These are phyloP conservation scores for Amanita phalloides DNA, from an alignment of 768 basidiomycete genomes.

Conservation along the genomic window DNA sequence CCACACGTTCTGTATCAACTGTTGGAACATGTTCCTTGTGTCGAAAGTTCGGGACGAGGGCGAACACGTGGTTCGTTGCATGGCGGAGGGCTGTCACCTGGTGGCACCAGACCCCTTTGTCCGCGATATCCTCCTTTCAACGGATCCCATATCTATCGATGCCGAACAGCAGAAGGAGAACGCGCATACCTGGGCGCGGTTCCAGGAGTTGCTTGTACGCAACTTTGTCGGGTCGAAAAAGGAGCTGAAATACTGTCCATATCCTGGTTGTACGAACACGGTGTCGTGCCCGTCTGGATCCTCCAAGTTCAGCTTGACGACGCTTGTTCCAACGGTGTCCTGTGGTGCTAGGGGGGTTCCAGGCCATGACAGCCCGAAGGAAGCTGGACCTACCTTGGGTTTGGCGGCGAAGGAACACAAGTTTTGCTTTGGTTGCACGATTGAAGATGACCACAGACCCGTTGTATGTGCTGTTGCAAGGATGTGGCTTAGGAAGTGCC, in stretches of 20 bases:
- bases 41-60: conserved; percentile 81
- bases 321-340: conserved; percentile 79
- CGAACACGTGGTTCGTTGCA: conserved; percentile 64
- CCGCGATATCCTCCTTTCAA: conserved; percentile 34
- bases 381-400: conserved; percentile 10
- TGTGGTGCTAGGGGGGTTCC: conserved; percentile 59
- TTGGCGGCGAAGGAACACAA: conserved; percentile 45
- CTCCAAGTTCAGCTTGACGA: conserved; percentile 59
- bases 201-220: conserved; percentile 80
- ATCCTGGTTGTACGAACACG: conserved; percentile 90
- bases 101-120: conserved; percentile 59
- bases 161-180: conserved; percentile 28
- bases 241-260: conserved; percentile 89
- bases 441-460: conserved; percentile 86
- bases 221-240: conserved; percentile 82
- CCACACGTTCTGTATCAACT: conserved; percentile 74
- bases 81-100: conserved; percentile 68
- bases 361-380: conserved; percentile 14
- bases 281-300: conserved; percentile 82
- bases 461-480: conserved; percentile 81
- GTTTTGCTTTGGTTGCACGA: conserved; percentile 92
- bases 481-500: conserved; percentile 85
- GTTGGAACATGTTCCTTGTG: conserved; percentile 73
- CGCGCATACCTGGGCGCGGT: conserved; percentile 48
- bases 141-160: conserved; percentile 6